These are phyloP conservation scores for Myxozyma kluyveri DNA, from an alignment of 805 yeast genomes.

Conservation along the genomic window DNA sequence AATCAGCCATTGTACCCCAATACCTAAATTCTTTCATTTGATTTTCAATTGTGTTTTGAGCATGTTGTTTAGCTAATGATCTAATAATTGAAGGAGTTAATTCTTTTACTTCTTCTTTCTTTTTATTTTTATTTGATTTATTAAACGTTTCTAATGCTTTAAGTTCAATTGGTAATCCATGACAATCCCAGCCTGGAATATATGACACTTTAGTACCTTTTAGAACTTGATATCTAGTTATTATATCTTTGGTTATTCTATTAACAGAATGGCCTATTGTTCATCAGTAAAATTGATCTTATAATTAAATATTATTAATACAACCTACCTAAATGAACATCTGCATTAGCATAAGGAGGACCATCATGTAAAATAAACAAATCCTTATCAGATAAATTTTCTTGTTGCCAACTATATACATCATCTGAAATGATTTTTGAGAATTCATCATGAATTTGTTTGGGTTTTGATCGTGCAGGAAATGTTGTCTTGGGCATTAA, in stretches of 20 bases:
- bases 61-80: constrained; percentile 64
- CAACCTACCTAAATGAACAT: constrained; percentile 58
- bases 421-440: constrained; percentile 55
- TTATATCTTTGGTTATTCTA: constrained; percentile 82
- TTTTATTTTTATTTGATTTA: constrained; percentile 32
- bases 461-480: constrained; percentile 57
- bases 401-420: constrained; percentile 63
- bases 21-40: constrained; percentile 65
- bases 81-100: constrained; percentile 54
- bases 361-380: constrained; percentile 85
- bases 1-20: constrained; percentile 82
- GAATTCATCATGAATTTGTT: constrained; percentile 43
- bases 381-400: constrained; percentile 29
- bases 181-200: constrained; percentile 98
- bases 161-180: constrained; percentile 93
- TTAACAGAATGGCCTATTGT: constrained; percentile 73
- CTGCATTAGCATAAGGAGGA: constrained; percentile 98
- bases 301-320: not conserved
- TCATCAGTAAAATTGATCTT: not conserved
- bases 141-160: constrained; percentile 59
- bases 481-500: constrained; percentile 67
- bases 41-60: constrained; percentile 57
- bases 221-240: constrained; percentile 66
- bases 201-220: constrained; percentile 64
- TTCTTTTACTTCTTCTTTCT: constrained; percentile 29